phyloP scores from a whole-genome alignment of 2,329 filamentous ascomycete genomes.

The Dactylellina sp. region DNA sequence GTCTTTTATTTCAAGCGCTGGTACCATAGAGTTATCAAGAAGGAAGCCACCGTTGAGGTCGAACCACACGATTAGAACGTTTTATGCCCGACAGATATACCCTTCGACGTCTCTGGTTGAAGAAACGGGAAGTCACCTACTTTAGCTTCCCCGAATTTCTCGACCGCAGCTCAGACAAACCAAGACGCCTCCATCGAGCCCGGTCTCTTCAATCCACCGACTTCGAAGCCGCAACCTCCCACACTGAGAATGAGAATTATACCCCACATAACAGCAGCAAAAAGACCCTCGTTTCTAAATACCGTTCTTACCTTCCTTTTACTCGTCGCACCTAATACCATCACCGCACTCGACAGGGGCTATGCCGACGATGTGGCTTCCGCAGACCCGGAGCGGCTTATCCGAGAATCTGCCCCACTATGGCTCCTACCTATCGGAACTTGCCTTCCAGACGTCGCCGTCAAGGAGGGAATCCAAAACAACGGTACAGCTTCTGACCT shows the following conservation, averaged over 20 bases:
- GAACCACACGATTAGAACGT: conserved; percentile 48
- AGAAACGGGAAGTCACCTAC: conserved; percentile 55
- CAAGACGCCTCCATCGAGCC: conserved; percentile 44
- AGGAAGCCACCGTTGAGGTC: conserved; percentile 52
- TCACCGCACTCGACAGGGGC: conserved; percentile 28
- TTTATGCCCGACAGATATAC: conserved; percentile 56
- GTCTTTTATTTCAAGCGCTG: conserved; percentile 51
- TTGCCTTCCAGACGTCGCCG: conserved; percentile 49
- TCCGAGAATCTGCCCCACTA: conserved; percentile 57
- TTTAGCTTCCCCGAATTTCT: conserved; percentile 55
- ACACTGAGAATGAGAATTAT: conserved; percentile 44
- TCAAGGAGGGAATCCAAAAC: conserved; percentile 48
- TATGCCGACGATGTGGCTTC: conserved; percentile 47
- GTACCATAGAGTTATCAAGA: conserved; percentile 40
- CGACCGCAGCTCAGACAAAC: conserved; percentile 48
- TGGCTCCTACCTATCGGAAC: conserved; percentile 55
- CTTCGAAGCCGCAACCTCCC: conserved; percentile 24
- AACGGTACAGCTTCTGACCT: conserved; percentile 47
- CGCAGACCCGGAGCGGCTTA: conserved; percentile 48
- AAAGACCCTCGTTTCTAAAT: conserved; percentile 51
- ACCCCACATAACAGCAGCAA: conserved; percentile 31
- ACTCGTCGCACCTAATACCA: conserved; percentile 24
- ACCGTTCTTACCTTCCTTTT: conserved; percentile 46
- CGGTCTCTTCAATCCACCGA: conserved; percentile 51
- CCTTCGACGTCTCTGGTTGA: conserved; percentile 56